A percentile compares a stretch with the other conserved stretches of the same genome.
Evolutionary conservation across 2,329 filamentous ascomycete species (phyloP).

Genomic region (Scortechinia acanthostroma): DNA sequence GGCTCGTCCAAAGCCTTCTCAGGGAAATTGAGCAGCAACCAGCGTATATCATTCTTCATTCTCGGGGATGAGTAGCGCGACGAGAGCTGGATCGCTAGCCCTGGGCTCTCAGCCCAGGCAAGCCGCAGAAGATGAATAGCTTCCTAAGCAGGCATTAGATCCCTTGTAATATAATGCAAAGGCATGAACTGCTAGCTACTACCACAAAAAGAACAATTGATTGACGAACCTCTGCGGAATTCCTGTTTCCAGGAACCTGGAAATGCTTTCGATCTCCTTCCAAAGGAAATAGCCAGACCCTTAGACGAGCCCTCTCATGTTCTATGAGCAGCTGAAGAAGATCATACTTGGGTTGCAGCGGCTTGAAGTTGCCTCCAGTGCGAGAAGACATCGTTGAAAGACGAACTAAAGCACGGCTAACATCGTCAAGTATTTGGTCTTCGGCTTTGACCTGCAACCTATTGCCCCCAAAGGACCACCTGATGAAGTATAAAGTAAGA

Average conservation of each 20-base stretch:
- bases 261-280: constrained; percentile 40
- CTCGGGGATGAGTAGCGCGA: constrained; percentile 67
- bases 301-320: constrained; percentile 75
- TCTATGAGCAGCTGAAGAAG: constrained; percentile 75
- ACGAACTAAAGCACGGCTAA: constrained; percentile 58
- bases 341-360: constrained; percentile 72
- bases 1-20: constrained; percentile 76
- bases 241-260: constrained; percentile 7
- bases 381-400: constrained; percentile 52
- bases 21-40: constrained; percentile 73
- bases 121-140: constrained; percentile 64
- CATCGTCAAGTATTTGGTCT: constrained; percentile 71
- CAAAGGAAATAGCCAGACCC: constrained; percentile 84
- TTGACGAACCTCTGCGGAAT: background rate
- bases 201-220: background rate
- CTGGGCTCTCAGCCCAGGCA: constrained; percentile 80
- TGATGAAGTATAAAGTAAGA: background rate
- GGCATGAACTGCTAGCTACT: constrained; percentile 2
- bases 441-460: constrained; percentile 90
- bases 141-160: constrained; percentile 29
- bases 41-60: constrained; percentile 70
- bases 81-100: constrained; percentile 78
- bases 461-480: constrained; percentile 87
- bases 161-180: too few species aligned
- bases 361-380: constrained; percentile 45